A percentile compares a stretch with the other conserved stretches of the same genome.
phyloP scores from a whole-genome alignment of 306 rosid genomes.

The Cicer arietinum region DNA sequence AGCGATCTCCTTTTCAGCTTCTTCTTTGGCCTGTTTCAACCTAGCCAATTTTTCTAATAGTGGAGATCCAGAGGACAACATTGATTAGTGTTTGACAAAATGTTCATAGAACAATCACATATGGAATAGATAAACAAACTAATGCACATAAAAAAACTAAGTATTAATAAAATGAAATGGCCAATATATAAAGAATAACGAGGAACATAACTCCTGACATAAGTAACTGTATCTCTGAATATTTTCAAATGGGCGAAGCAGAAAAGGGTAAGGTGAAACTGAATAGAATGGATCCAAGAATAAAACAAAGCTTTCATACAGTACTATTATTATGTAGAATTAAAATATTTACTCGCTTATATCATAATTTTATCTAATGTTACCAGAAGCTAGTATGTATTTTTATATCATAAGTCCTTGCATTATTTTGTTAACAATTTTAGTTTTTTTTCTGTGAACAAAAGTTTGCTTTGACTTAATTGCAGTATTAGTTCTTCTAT shows the following conservation, averaged over 20 bases:
- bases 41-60: constrained; percentile 80
- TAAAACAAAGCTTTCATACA: neutral
- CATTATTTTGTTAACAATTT: too few species aligned
- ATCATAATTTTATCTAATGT: too few species aligned
- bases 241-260: too few species aligned
- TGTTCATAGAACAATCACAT: neutral
- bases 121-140: neutral
- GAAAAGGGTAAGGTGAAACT: too few species aligned
- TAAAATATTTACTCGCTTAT: too few species aligned
- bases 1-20: constrained; percentile 86
- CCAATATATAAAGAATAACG: constrained; percentile 1
- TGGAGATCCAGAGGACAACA: constrained; percentile 28
- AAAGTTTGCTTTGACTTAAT: too few species aligned
- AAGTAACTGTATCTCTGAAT: neutral
- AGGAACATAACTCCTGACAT: neutral
- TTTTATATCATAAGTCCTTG: too few species aligned
- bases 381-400: too few species aligned
- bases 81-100: constrained; percentile 30
- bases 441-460: too few species aligned
- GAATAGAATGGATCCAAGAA: neutral
- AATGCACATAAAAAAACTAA: constrained; percentile 9
- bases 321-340: too few species aligned
- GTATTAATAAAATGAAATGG: constrained; percentile 16
- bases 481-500: too few species aligned
- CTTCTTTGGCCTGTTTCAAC: constrained; percentile 94